Base-by-base conservation (phyloP, 225 moss, liverwort and hornwort species). In the Physcomitrium patens region DNA sequence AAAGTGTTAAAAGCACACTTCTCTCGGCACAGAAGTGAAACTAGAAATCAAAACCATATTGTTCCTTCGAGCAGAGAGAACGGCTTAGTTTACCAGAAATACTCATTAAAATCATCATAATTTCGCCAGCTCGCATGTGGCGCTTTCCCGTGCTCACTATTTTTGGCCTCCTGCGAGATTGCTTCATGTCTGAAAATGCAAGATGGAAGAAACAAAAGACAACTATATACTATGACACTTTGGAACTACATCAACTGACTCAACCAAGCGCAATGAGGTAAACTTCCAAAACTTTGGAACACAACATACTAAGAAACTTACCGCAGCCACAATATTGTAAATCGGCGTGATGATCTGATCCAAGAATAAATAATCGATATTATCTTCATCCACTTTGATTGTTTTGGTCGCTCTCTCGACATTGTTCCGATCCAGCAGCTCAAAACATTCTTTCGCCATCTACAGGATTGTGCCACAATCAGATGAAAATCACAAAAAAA, bases 21-120 rank as follows among this genome's bases (percentile, higher is more conserved):
- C 26, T 44, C 15, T 17, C 17, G 43, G 46, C 26, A 60, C 13
- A 77, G 63, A 8, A 37, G 31, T 37, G 12, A 27, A 69, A 57
- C 31, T 37, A 47, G 48, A 59, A 58, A n/a, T n/a, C 20, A 12
- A 28, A 60, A 67, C 2, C 1, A 31, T 46, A 54, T 9, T 24
- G 28, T 28, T 75, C 47, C 41, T 71, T 12, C 12, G 0, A 74
- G 47, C 47, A 65, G 0, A 65, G 27, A 52, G 12, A 23, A 49
- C 47, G 37, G n/a, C 12, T 74, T 11, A 54, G 60, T 71, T 53
- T 75, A 94, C 97, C 97, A 99, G 85, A 99, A 99, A 74, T 87
- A 99, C 78, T 99, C 97, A 74, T 99, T 99, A 47, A 99, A 89
- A 75, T 99, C 97, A 80, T 99, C 97, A 71, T 99, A 99, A 73